These are phyloP conservation scores for Suillus sp. DNA, from an alignment of 768 basidiomycete genomes.

Conservation along the genomic window DNA sequence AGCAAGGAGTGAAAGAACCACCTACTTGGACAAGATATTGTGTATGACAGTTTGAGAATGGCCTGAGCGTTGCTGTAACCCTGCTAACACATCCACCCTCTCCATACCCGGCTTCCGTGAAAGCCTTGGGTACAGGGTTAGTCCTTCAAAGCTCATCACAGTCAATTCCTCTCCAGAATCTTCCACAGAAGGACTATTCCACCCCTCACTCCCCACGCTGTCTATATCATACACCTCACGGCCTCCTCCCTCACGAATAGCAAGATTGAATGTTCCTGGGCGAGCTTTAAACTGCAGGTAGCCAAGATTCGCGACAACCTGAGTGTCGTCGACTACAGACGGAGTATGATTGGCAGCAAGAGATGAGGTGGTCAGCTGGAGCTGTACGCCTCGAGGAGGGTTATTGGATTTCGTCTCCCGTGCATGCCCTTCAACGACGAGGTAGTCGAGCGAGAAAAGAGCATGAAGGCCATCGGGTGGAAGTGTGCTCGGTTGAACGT, in stretches of 20 bases:
- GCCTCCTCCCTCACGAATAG: constrained; percentile 82
- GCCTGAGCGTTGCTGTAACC: constrained; percentile 35
- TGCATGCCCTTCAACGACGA: constrained; percentile 94
- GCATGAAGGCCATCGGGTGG: constrained; percentile 67
- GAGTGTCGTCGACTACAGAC: constrained; percentile 74
- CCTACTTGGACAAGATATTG: constrained; percentile 54
- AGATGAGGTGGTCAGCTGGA: constrained; percentile 66
- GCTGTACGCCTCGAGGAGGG: constrained; percentile 89
- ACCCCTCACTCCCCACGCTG: constrained; percentile 87
- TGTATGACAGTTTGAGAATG: constrained; percentile 45
- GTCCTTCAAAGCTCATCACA: constrained; percentile 86
- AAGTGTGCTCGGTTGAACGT: constrained; percentile 80
- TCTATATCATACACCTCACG: constrained; percentile 79
- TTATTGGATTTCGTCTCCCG: constrained; percentile 64
- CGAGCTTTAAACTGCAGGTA: constrained; percentile 95
- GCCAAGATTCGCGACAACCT: constrained; percentile 91
- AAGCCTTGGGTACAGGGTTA: constrained; percentile 85
- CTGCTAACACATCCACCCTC: constrained; percentile 73
- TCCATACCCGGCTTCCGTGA: constrained; percentile 76
- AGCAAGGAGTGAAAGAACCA: constrained; percentile 21
- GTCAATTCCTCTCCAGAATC: constrained; percentile 75
- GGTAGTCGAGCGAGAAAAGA: constrained; percentile 84
- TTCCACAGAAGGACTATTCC: constrained; percentile 74
- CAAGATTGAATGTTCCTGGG: constrained; percentile 84
- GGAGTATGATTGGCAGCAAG: constrained; percentile 37